Evolutionary conservation across 2,329 filamentous ascomycete genomes (phyloP), one percentile per base, ranked within the genome.

Genomic region (Dothideomycetes sp.): DNA sequence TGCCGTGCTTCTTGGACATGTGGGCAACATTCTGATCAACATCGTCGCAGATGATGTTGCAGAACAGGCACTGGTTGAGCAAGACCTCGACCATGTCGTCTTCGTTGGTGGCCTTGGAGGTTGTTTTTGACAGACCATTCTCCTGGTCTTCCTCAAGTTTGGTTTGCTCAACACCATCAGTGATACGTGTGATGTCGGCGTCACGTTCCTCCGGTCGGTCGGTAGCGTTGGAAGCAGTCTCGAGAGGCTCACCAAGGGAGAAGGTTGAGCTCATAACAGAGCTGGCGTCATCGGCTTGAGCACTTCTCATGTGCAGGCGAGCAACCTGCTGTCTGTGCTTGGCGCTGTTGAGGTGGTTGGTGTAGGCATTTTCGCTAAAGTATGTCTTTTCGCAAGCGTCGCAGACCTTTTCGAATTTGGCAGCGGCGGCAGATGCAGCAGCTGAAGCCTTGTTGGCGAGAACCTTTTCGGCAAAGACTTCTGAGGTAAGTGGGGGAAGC

Each of bases 381-480:
- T 94, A 98, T 11, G 83, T 87, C 69, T 94, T 94, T 55, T 83
- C 76, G 68, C 91, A 98, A 15, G 80, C 73, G 3, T 78, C 70
- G 63, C 91, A 98, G 20, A 71, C 67, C 57, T 83, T 87, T 61
- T 95, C 86, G 57, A 88, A 96, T 11, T 84, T 79, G 4, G 88
- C 89, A 63, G 85, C 86, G 47, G 87, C 84, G 42, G 87, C 86
- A 48, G 89, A 85, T 23, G 86, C 86, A 29, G 75, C 84, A 12
- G 87, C 83, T 6, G 76, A 78, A 19, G 88, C 88, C 58, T 93
- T 86, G 49, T 88, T 89, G 53, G 87, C 85, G 12, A 95, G 70
- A 27, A 98, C 89, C 62, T 96, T 96, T 54, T 96, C 91, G 53
- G 86, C 86, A 62, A 96, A 98, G 44, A 86, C 74, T 59, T 96